These are phyloP conservation scores for Ogataea nonfermentans DNA, from an alignment of 805 yeast species.

Conservation along the genomic window DNA sequence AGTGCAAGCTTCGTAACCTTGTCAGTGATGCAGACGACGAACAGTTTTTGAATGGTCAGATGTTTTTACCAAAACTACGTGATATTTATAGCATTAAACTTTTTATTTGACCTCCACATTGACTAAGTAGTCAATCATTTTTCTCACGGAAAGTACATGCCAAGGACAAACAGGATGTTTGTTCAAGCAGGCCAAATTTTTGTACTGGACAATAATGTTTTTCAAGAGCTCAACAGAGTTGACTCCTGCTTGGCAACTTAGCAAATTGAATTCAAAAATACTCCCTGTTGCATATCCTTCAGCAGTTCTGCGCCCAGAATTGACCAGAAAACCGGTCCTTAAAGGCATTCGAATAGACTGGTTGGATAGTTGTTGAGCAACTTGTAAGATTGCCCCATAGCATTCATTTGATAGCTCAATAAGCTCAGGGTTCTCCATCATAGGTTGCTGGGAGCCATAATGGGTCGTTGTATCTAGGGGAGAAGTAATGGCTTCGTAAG, in stretches of 20 bases:
- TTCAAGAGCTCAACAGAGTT: constrained; percentile 53
- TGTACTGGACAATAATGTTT: constrained; percentile 56
- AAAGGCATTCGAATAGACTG: constrained; percentile 70
- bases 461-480: constrained; percentile 23
- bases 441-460: constrained; percentile 4
- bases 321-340: constrained; percentile 65
- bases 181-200: constrained; percentile 41
- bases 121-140: constrained; percentile 54
- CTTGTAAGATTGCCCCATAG: constrained; percentile 56
- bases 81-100: constrained; percentile 5
- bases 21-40: not conserved
- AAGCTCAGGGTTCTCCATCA: constrained; percentile 29
- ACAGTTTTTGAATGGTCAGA: not conserved
- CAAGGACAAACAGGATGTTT: constrained; percentile 49
- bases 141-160: constrained; percentile 69
- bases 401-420: constrained; percentile 50
- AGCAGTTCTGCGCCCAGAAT: constrained; percentile 20
- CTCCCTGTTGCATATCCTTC: constrained; percentile 27
- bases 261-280: constrained; percentile 55
- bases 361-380: constrained; percentile 64
- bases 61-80: constrained; percentile 1
- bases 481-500: constrained; percentile 28
- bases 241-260: constrained; percentile 73
- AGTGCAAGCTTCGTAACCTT: constrained; percentile 6
- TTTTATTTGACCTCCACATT: constrained; percentile 50